Conservation (phyloP, 257 asterid species). For the Apocynum venetum region DNA sequence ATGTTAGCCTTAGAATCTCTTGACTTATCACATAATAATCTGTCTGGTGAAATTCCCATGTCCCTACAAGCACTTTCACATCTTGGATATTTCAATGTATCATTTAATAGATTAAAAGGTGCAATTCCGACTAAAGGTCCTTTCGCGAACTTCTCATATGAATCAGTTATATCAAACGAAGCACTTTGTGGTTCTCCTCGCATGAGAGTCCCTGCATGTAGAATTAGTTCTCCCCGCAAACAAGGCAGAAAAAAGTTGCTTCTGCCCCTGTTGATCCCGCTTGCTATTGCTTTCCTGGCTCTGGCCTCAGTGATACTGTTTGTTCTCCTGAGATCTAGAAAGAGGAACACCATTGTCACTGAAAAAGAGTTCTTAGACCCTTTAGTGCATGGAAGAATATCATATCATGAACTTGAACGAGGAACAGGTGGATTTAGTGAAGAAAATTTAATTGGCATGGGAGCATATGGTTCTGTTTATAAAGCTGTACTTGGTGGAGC, state of each 20-base stretch:
- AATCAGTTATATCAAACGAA: slow-evolving; percentile 13
- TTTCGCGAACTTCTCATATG: slow-evolving; percentile 13
- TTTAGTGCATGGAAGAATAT: slow-evolving; percentile 10
- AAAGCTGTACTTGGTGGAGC: slow-evolving; percentile 6
- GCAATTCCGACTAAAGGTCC: slow-evolving; percentile 19
- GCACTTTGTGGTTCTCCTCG: slow-evolving; percentile 13
- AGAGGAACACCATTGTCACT: neutral
- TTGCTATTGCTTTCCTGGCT: slow-evolving; percentile 7
- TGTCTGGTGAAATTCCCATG: slow-evolving; percentile 19
- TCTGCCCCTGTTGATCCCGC: slow-evolving; percentile 6
- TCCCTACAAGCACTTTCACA: slow-evolving; percentile 16
- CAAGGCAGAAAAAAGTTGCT: neutral
- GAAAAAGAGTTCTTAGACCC: neutral
- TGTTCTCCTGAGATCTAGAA: slow-evolving; percentile 2
- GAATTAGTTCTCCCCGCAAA: neutral
- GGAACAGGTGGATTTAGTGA: slow-evolving; percentile 16
- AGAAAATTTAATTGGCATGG: slow-evolving; percentile 19
- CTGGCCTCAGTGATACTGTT: slow-evolving; percentile 9
- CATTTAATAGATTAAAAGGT: slow-evolving; percentile 16
- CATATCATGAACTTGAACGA: slow-evolving; percentile 19
- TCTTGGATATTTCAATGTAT: slow-evolving; percentile 11
- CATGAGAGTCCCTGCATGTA: neutral
- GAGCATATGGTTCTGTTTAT: slow-evolving; percentile 22
- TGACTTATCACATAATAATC: slow-evolving; percentile 15
- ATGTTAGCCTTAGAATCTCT: slow-evolving; percentile 20